A percentile compares a stretch with the other conserved stretches of the same genome.
Conservation (phyloP, 805 yeast genomes). For the Wickerhamomyces subpelliculosus region DNA sequence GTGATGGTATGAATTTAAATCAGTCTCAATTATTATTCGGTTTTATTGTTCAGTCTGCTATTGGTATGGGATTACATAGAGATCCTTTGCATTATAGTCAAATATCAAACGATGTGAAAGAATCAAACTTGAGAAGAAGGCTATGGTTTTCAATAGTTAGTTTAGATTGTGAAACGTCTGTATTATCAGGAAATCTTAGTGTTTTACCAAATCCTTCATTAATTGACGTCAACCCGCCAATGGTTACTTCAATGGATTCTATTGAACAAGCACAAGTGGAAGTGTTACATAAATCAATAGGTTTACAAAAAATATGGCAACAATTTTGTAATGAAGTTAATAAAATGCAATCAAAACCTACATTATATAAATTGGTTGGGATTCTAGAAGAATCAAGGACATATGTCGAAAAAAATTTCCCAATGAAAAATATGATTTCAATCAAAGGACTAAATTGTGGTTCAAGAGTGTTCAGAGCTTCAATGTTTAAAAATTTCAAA, state of each 20-base stretch:
- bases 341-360: slow-evolving; percentile 5
- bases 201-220: slow-evolving; percentile 4
- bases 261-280: slow-evolving; percentile 10
- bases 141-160: slow-evolving; percentile 13
- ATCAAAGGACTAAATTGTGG: slow-evolving; percentile 2
- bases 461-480: slow-evolving; percentile 4
- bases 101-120: slow-evolving; percentile 4
- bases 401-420: slow-evolving; percentile 7
- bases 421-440: background rate
- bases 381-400: slow-evolving; percentile 5
- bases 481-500: slow-evolving; percentile 7
- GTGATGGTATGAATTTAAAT: slow-evolving; percentile 34
- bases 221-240: slow-evolving; percentile 12
- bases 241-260: slow-evolving; percentile 6
- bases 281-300: background rate
- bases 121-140: slow-evolving; percentile 12
- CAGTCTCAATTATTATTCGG: slow-evolving; percentile 31
- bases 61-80: slow-evolving; percentile 37
- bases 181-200: slow-evolving; percentile 9
- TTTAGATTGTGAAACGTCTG: slow-evolving; percentile 7
- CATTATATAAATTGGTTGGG: slow-evolving; percentile 2
- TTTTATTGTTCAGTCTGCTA: slow-evolving; percentile 34
- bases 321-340: slow-evolving; percentile 8
- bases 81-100: slow-evolving; percentile 31
- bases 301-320: slow-evolving; percentile 4